Evolutionary conservation across 2,329 filamentous ascomycete species (phyloP).

Genomic region (Fusarium keratoplasticum): DNA sequence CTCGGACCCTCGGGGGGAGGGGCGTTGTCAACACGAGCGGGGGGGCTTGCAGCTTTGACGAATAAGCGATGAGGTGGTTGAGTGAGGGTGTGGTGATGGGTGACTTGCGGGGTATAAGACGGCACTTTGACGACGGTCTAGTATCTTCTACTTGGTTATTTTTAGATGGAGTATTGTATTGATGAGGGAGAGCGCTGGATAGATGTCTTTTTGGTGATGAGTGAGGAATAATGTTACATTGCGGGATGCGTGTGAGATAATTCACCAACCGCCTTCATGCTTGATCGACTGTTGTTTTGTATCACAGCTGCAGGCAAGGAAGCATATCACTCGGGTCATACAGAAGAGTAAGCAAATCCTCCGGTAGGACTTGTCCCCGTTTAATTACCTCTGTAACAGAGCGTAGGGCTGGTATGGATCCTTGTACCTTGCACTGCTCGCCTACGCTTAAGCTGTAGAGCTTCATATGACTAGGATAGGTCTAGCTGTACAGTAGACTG

Average conservation of each 20-base stretch:
- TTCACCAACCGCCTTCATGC: background rate
- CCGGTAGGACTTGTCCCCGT: background rate
- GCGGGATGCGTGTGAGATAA: background rate
- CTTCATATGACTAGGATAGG: background rate
- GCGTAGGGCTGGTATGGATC: background rate
- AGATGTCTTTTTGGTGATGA: background rate
- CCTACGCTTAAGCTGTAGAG: background rate
- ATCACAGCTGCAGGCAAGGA: background rate
- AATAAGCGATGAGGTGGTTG: conserved; percentile 15
- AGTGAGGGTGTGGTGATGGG: background rate
- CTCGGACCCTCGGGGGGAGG: background rate
- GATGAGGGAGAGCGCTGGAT: background rate
- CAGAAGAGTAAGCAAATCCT: background rate
- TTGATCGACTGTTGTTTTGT: background rate
- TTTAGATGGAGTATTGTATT: conserved; percentile 7
- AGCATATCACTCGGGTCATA: background rate
- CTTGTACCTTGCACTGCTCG: background rate
- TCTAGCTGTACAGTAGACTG: background rate
- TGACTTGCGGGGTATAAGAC: conserved; percentile 20
- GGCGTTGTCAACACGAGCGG: background rate
- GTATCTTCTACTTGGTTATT: background rate
- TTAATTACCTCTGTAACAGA: background rate
- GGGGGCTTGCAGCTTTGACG: conserved; percentile 8
- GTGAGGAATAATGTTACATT: background rate
- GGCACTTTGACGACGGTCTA: background rate